These are phyloP conservation scores for Stagonosporopsis vannaccii DNA, from an alignment of 2,329 filamentous ascomycete genomes.

Conservation along the genomic window DNA sequence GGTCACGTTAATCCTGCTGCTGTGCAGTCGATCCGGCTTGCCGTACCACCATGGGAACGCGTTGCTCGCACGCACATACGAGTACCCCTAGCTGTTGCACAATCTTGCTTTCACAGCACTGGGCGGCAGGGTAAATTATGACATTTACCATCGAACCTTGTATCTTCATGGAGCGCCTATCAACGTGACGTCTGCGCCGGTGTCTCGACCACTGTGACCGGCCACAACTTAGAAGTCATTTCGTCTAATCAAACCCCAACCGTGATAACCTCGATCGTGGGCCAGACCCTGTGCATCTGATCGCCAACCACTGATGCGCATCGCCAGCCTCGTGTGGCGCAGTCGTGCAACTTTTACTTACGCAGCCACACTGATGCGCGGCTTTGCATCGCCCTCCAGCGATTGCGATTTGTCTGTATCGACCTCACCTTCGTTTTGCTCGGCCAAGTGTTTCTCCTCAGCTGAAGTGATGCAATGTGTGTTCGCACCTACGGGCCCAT, in stretches of 20 bases:
- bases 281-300: conserved; percentile 11
- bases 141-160: conserved; percentile 30
- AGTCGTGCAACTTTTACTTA: conserved; percentile 19
- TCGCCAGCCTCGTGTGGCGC: conserved; percentile 32
- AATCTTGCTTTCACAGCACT: conserved; percentile 8
- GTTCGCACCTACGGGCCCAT: conserved; percentile 64
- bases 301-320: conserved; percentile 7
- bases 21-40: conserved; percentile 9
- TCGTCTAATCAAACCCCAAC: conserved; percentile 18
- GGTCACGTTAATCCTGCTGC: conserved; percentile 4
- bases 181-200: conserved; percentile 24
- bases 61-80: conserved; percentile 10
- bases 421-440: conserved; percentile 47
- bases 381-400: conserved; percentile 25
- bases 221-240: conserved; percentile 18
- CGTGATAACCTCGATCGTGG: conserved; percentile 7
- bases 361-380: conserved; percentile 42
- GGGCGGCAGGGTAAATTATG: conserved; percentile 21
- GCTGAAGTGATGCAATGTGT: conserved; percentile 87
- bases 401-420: conserved; percentile 10
- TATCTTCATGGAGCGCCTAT: conserved; percentile 22
- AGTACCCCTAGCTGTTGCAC: conserved; percentile 16
- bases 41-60: conserved; percentile 13
- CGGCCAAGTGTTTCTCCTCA: conserved; percentile 70
- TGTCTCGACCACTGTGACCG: conserved; percentile 10